Base-by-base conservation (phyloP, 495 filamentous ascomycete species). In the Aspergillus heteromorphus region DNA sequence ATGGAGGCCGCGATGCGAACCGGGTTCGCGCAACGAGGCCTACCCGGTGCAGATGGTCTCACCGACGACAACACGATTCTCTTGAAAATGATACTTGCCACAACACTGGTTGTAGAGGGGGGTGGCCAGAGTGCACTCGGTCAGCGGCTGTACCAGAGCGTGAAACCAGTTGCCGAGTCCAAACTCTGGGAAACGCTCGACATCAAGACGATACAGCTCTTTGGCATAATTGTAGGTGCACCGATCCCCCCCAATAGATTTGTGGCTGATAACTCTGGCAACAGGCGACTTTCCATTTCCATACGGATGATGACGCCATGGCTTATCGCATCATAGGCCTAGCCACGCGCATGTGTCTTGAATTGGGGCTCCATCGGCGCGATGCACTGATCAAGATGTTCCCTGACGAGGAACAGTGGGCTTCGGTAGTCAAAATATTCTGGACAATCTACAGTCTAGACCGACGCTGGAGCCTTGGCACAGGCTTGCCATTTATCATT, bases 401-500 rank as follows among this genome's bases (percentile, higher is more conserved):
- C 54, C 76, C 83, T 7, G 78, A 82, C 47, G 79, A 87, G 43
- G 64, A 67, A 4, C 84, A 88, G 25, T 80, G 86, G 45, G 68
- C 74, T 27, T 74, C 78, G 41, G 80, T 84, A 1, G 73, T 83
- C 42, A 79, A 83, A 43, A 80, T 86, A 0, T 95, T 95, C 63
- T 95, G 90, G 90, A 74, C 86, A 0, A 78, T 87, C 8, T 92
- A 91, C 58, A 84, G 86, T 21, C 73, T 95, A 49, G 90, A 95
- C 63, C 73, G 88, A 17, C 75, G 90, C 16, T 93, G 89, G 88
- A 88, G 85, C 59, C 85, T 93, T 29, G 85, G 86, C 13, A 89
- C 86, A 0, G 90, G 90, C 7, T 70, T 93, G 65, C 88, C 89
- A 0, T 93, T 89, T 70, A 85, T 85, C 10, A 78, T 90, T 38